These are phyloP conservation scores for Cytospora mali DNA, from an alignment of 2,329 filamentous ascomycete species.

Conservation along the genomic window DNA sequence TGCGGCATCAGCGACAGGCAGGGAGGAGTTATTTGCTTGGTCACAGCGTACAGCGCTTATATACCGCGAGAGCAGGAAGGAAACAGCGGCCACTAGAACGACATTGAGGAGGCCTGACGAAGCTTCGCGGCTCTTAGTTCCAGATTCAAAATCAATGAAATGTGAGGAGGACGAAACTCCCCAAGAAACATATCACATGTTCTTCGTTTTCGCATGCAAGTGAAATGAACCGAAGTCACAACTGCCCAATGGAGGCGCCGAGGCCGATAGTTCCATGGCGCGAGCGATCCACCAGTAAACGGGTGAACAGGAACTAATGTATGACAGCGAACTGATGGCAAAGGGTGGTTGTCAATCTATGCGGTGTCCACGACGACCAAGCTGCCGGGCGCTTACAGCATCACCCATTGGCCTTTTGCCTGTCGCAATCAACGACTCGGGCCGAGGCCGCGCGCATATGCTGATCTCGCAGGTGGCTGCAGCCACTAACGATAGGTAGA, in stretches of 20 bases:
- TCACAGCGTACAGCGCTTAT: constrained; percentile 7
- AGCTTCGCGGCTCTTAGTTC: constrained; percentile 4
- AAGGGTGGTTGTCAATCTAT: not conserved
- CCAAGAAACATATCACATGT: not conserved
- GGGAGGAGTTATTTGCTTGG: constrained; percentile 21
- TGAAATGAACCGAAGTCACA: constrained; percentile 9
- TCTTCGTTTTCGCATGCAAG: not conserved
- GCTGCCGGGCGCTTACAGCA: constrained; percentile 15
- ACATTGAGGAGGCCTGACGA: not conserved
- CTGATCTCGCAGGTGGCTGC: constrained; percentile 17
- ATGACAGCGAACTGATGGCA: not conserved
- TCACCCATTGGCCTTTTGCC: not conserved
- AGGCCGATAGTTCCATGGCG: constrained; percentile 2
- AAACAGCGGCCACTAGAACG: constrained; percentile 10
- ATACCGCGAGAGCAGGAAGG: constrained; percentile 1
- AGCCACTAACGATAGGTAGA: constrained; percentile 1
- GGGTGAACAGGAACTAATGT: not conserved
- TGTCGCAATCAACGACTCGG: constrained; percentile 3
- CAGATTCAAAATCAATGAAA: constrained; percentile 5
- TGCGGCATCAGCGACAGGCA: constrained; percentile 26
- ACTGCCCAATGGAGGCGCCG: constrained; percentile 10
- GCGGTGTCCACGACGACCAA: not conserved
- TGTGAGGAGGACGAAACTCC: constrained; percentile 3
- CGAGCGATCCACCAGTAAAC: constrained; percentile 10
- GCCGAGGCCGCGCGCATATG: constrained; percentile 18